A percentile compares a stretch with the other conserved stretches of the same genome.
Evolutionary conservation across 2,329 filamentous ascomycete genomes (phyloP).

Genomic region (Helicocarpus griseus): DNA sequence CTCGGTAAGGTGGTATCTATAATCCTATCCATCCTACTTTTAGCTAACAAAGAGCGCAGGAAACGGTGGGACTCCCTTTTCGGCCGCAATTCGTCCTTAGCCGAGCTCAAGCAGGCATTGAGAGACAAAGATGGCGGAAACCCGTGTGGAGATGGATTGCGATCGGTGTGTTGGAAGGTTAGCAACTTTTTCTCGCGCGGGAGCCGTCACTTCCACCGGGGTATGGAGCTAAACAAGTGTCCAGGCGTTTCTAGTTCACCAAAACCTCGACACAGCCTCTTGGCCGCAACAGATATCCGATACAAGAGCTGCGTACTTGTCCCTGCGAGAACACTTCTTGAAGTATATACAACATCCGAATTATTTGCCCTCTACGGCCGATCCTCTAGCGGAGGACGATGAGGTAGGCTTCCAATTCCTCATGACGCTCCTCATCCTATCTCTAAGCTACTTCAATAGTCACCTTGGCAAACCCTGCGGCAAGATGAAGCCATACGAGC

Average conservation of each 20-base stretch:
- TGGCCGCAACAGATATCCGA: slow-evolving; percentile 62
- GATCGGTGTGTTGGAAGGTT: slow-evolving; percentile 91
- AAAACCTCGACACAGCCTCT: slow-evolving; percentile 51
- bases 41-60: slow-evolving; percentile 35
- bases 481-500: slow-evolving; percentile 73
- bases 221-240: slow-evolving; percentile 15
- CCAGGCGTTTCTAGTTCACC: slow-evolving; percentile 72
- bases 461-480: slow-evolving; percentile 80
- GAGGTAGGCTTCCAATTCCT: slow-evolving; percentile 40
- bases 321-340: slow-evolving; percentile 63
- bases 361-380: slow-evolving; percentile 61
- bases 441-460: slow-evolving; percentile 51
- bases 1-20: slow-evolving; percentile 33
- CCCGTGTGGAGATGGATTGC: slow-evolving; percentile 61
- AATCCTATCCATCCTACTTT: background rate
- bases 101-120: slow-evolving; percentile 57
- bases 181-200: slow-evolving; percentile 6
- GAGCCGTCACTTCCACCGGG: background rate
- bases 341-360: slow-evolving; percentile 78
- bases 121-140: slow-evolving; percentile 48
- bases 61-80: slow-evolving; percentile 59
- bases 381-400: slow-evolving; percentile 78
- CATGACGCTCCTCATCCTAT: slow-evolving; percentile 14
- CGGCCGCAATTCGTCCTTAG: slow-evolving; percentile 40
- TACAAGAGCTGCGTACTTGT: slow-evolving; percentile 63